Evolutionary conservation across 2,329 filamentous ascomycete genomes (phyloP).

Genomic region (Aspergillus niger): DNA sequence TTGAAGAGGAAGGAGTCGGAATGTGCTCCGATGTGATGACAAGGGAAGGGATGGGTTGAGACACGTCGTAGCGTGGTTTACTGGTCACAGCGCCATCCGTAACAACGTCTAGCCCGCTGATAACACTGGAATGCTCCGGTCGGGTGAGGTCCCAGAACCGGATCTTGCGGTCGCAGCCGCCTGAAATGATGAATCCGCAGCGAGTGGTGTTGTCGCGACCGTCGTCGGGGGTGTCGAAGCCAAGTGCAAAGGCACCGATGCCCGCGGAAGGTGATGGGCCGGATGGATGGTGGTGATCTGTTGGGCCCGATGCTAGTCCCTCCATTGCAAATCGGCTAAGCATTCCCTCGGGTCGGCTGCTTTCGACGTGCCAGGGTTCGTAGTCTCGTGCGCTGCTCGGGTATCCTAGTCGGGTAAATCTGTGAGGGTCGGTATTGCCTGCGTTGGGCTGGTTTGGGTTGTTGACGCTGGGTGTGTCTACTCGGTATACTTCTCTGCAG

Average conservation of each 20-base stretch:
- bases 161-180: slow-evolving; percentile 84
- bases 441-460: slow-evolving; percentile 37
- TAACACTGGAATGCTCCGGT: slow-evolving; percentile 74
- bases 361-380: slow-evolving; percentile 85
- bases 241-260: slow-evolving; percentile 74
- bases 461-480: slow-evolving; percentile 42
- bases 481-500: slow-evolving; percentile 84
- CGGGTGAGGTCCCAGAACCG: slow-evolving; percentile 89
- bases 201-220: slow-evolving; percentile 58
- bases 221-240: slow-evolving; percentile 69
- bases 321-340: slow-evolving; percentile 74
- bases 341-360: slow-evolving; percentile 84
- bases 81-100: slow-evolving; percentile 51
- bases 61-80: slow-evolving; percentile 70
- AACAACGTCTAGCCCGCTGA: slow-evolving; percentile 74
- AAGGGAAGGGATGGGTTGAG: slow-evolving; percentile 64
- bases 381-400: slow-evolving; percentile 59
- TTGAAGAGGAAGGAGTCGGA: slow-evolving; percentile 39
- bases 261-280: slow-evolving; percentile 35
- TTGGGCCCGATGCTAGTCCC: slow-evolving; percentile 48
- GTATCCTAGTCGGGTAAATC: slow-evolving; percentile 20
- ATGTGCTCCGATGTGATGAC: slow-evolving; percentile 67
- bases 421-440: slow-evolving; percentile 53
- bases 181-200: slow-evolving; percentile 82
- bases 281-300: slow-evolving; percentile 53